These are phyloP conservation scores for Phaeosphaeriaceae sp. DNA, from an alignment of 2,329 filamentous ascomycete species.

Conservation along the genomic window DNA sequence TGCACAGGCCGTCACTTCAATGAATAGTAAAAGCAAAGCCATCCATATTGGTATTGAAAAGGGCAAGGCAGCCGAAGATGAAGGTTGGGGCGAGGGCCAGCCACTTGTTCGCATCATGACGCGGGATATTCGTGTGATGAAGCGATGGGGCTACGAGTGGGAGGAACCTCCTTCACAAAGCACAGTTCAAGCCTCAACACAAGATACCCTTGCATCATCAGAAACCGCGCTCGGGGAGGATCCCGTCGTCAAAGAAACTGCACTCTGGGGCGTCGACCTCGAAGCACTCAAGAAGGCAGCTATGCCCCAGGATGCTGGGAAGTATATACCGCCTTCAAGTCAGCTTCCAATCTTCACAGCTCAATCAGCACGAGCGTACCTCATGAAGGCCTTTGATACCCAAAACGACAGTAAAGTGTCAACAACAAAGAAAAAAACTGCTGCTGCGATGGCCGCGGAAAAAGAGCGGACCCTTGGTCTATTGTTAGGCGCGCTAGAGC, in stretches of 20 bases:
- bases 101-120: constrained; percentile 75
- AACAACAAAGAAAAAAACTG: constrained; percentile 52
- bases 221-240: constrained; percentile 23
- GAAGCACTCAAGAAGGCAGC: constrained; percentile 61
- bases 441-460: constrained; percentile 61
- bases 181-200: constrained; percentile 10
- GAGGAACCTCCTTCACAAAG: constrained; percentile 19
- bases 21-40: constrained; percentile 79
- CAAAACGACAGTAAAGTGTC: constrained; percentile 34
- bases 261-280: constrained; percentile 65
- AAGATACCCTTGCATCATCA: constrained; percentile 17
- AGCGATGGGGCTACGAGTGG: constrained; percentile 72
- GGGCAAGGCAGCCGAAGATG: constrained; percentile 68
- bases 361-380: constrained; percentile 68
- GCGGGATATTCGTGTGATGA: constrained; percentile 75
- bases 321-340: constrained; percentile 29
- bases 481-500: constrained; percentile 72
- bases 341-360: constrained; percentile 77
- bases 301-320: constrained; percentile 20
- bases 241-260: constrained; percentile 47
- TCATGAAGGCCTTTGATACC: constrained; percentile 65
- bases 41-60: constrained; percentile 74
- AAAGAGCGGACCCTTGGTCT: constrained; percentile 73
- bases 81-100: constrained; percentile 77
- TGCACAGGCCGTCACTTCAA: constrained; percentile 82